Conservation (phyloP, 2,329 filamentous ascomycete genomes). For the Cladosporium sp. region DNA sequence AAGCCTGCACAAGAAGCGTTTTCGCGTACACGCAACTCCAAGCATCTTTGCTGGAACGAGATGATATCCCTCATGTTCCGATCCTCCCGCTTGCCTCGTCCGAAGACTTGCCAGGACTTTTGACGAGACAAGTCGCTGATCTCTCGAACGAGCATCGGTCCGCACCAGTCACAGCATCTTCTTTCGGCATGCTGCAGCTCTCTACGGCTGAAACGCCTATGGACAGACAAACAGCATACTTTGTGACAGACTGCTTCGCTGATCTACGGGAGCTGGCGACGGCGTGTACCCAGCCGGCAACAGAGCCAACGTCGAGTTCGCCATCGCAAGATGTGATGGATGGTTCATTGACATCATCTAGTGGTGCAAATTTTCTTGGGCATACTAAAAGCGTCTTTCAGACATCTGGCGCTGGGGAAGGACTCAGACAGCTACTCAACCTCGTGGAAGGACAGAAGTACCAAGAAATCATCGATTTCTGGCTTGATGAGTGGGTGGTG, state of each 20-base stretch:
- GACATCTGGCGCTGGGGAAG: conserved; percentile 18
- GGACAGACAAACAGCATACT: conserved; percentile 20
- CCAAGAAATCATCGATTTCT: conserved; percentile 35
- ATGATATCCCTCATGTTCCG: conserved; percentile 23
- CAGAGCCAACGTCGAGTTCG: conserved; percentile 14
- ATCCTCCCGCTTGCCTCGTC: conserved; percentile 25
- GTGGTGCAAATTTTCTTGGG: conserved; percentile 6
- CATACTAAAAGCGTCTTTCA: conserved; percentile 16
- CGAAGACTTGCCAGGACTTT: conserved; percentile 20
- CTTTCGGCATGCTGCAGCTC: conserved; percentile 23
- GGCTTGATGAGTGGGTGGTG: conserved; percentile 30
- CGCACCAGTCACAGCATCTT: not conserved
- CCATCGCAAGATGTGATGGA: not conserved
- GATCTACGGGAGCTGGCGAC: conserved; percentile 20
- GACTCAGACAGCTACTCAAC: conserved; percentile 25
- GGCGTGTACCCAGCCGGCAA: conserved; percentile 12
- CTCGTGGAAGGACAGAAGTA: conserved; percentile 32
- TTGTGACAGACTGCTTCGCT: conserved; percentile 25
- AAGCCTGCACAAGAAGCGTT: conserved; percentile 13
- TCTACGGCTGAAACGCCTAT: conserved; percentile 24
- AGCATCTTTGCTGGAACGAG: conserved; percentile 19
- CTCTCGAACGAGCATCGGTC: conserved; percentile 6
- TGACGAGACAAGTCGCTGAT: conserved; percentile 10
- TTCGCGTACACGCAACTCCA: conserved; percentile 27
- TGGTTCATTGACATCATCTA: not conserved